Base-by-base conservation (phyloP, 2,329 filamentous ascomycete species). In the Pezicula rhizophila region DNA sequence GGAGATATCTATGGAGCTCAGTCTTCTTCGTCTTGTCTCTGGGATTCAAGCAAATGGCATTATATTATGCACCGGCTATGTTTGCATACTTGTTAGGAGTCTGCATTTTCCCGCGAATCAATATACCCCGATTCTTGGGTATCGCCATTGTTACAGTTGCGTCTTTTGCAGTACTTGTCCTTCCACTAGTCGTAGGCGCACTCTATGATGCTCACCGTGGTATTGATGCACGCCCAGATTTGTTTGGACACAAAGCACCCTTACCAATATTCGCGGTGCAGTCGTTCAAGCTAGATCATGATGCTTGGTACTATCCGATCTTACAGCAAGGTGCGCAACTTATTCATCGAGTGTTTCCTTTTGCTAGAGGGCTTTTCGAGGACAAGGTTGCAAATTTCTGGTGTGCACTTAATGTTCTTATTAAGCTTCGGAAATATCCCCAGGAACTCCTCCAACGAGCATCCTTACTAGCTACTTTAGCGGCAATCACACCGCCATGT, bases 331-430 rank as follows among this genome's bases (percentile, higher is more conserved):
- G 95, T 33, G 74, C 84, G 0, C 95, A 99, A 68, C 80, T 90
- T 59, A 70, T 96, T 10, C 89, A 96, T 65, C 85, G 93, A n/a
- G 79, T 97, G 49, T 97, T 99, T 61, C 93, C 95, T 1, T 96
- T 99, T 64, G 83, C 91, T 1, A 83, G 93, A n/a, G 93, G 93
- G 3, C 72, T 99, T 6, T 99, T 97, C 61, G 95, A 99, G 70
- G 93, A 97, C 72, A 99, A 99, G 69, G 95, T 99, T 17, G 93
- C 93, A 62, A 99, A 99, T 65, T 86, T 96, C 61, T 99, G 93
- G 93, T 99, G 93, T 65, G 85, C 90, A 4, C 76, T 92, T 48
- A 95, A 97, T 64, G 85, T 93, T 1, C 76, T 95, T 48, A 76
- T 96, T 70, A 99, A 99, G 70, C 79, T 99, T 34, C 80, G 87